Evolutionary conservation across 1,139 yeast genomes (phyloP).

Genomic region (Saccharomyces hybrid): DNA sequence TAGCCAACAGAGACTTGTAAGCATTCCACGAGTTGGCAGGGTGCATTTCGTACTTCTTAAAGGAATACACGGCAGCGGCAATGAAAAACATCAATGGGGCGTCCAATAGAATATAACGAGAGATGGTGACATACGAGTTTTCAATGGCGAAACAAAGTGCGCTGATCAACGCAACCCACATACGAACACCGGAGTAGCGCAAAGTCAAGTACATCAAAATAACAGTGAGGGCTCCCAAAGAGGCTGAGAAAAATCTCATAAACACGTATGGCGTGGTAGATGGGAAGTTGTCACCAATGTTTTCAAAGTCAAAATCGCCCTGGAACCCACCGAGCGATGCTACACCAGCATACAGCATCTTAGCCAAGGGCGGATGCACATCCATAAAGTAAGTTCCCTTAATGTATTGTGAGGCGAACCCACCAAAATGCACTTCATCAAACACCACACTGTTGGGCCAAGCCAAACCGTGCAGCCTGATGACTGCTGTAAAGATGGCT

Average conservation of each 20-base stretch:
- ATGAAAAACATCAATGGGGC: conserved; percentile 87
- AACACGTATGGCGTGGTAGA: conserved; percentile 58
- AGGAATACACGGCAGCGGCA: conserved; percentile 75
- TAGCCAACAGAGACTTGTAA: conserved; percentile 61
- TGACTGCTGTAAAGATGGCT: conserved; percentile 43
- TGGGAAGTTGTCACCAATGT: conserved; percentile 62
- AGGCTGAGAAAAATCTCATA: conserved; percentile 84
- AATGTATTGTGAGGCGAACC: conserved; percentile 68
- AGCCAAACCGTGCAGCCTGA: conserved; percentile 55
- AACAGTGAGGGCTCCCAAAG: conserved; percentile 74
- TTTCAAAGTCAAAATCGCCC: conserved; percentile 65
- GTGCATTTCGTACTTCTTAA: conserved; percentile 73
- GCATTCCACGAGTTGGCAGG: conserved; percentile 63
- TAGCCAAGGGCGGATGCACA: conserved; percentile 91
- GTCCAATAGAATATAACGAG: conserved; percentile 83
- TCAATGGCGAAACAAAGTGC: conserved; percentile 66
- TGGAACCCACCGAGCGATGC: conserved; percentile 66
- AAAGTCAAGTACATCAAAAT: conserved; percentile 71
- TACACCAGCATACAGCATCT: conserved; percentile 76
- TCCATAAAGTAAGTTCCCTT: conserved; percentile 75
- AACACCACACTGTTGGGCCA: conserved; percentile 79
- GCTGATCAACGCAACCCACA: conserved; percentile 63
- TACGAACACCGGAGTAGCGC: conserved; percentile 78
- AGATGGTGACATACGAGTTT: conserved; percentile 79
- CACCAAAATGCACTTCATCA: conserved; percentile 86